Conservation (phyloP, 164 flowering plant genomes). For the Vitis riparia region DNA sequence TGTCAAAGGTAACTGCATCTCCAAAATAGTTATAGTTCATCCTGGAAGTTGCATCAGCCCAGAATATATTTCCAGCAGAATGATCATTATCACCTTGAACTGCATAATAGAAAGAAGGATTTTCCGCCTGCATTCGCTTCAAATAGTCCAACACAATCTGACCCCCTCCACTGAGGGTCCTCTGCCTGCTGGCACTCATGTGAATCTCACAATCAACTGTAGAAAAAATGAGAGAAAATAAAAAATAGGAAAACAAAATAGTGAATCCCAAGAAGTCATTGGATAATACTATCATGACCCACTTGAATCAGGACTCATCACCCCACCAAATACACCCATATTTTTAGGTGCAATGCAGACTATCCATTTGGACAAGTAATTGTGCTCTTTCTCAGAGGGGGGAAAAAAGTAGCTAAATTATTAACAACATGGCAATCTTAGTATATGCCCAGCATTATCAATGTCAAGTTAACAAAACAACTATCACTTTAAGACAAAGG, state of each 20-base stretch:
- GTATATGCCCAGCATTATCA: too few relatives aligned
- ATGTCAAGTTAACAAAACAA: too few relatives aligned
- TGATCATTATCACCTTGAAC: constrained; percentile 29
- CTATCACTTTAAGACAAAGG: too few relatives aligned
- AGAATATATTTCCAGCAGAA: constrained; percentile 30
- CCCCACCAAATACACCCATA: too few relatives aligned
- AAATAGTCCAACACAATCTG: constrained; percentile 43
- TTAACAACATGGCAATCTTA: too few relatives aligned
- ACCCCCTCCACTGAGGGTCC: constrained; percentile 41
- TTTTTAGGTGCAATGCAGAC: too few relatives aligned
- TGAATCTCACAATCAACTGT: constrained; percentile 4
- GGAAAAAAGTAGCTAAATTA: too few relatives aligned
- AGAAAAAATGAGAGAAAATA: background rate
- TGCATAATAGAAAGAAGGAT: constrained; percentile 43
- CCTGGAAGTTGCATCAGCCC: constrained; percentile 44
- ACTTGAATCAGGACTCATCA: too few relatives aligned
- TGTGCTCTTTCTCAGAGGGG: too few relatives aligned
- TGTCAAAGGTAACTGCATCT: constrained; percentile 38
- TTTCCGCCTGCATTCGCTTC: constrained; percentile 43
- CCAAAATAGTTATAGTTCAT: constrained; percentile 41
- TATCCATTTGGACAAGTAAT: too few relatives aligned
- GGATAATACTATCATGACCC: too few relatives aligned
- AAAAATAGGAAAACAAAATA: background rate
- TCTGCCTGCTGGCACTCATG: constrained; percentile 37
- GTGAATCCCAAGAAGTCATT: too few relatives aligned